Conservation (phyloP, 2,329 filamentous ascomycete genomes). For the Scedosporium dehoogii region DNA sequence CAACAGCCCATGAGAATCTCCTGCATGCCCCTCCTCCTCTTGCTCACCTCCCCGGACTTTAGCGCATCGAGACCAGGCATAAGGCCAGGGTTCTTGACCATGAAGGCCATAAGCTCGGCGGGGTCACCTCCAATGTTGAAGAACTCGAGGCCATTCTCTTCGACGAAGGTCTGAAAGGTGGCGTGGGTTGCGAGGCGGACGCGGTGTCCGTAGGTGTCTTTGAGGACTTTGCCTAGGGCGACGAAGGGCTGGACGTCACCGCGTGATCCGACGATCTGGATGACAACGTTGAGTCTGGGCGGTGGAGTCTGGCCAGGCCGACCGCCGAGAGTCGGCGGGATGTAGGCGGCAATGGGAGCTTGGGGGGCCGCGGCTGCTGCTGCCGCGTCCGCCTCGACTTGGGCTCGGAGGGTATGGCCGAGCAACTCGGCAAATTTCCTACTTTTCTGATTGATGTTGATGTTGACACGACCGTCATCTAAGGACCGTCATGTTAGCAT, state of each 20-base stretch:
- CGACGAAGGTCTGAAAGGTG: conserved; percentile 58
- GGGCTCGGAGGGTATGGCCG: conserved; percentile 49
- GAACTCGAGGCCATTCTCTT: conserved; percentile 64
- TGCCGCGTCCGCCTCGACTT: conserved; percentile 33
- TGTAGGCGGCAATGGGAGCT: conserved; percentile 37
- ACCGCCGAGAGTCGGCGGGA: conserved; percentile 63
- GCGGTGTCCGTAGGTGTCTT: conserved; percentile 57
- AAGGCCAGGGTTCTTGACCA: conserved; percentile 81
- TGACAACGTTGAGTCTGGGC: conserved; percentile 57
- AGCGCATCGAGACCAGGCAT: conserved; percentile 75
- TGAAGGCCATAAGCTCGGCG: conserved; percentile 72
- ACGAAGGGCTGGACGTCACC: conserved; percentile 72
- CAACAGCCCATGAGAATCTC: conserved; percentile 79
- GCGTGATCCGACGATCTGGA: conserved; percentile 65
- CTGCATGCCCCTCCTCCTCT: conserved; percentile 63
- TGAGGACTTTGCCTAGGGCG: conserved; percentile 55
- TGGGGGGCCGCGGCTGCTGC: conserved; percentile 19
- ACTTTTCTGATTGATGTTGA: conserved; percentile 66
- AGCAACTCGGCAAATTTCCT: conserved; percentile 57
- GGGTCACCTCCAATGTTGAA: conserved; percentile 70
- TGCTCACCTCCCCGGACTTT: conserved; percentile 66
- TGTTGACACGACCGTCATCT: conserved; percentile 71
- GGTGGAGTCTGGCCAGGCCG: conserved; percentile 46
- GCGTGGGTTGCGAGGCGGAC: conserved; percentile 65
- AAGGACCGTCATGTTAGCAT: background rate